Conservation (phyloP, 169 alveolate genomes). For the Plasmodium falciparum region DNA sequence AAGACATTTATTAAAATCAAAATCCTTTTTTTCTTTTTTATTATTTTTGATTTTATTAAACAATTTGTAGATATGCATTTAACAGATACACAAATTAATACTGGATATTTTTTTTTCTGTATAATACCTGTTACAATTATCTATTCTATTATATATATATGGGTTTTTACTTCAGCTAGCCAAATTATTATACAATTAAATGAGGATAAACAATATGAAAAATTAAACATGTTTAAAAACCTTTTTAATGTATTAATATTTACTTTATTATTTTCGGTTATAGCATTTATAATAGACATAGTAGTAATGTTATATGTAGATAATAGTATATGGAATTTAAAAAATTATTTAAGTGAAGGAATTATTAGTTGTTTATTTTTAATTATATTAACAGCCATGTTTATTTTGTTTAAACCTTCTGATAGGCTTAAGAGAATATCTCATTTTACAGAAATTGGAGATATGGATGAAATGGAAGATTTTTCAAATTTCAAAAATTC, state of each 20-base stretch:
- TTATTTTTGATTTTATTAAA: slow-evolving; percentile 74
- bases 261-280: slow-evolving; percentile 68
- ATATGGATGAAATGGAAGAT: slow-evolving; percentile 77
- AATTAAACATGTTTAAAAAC: slow-evolving; percentile 75
- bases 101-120: slow-evolving; percentile 55
- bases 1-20: slow-evolving; percentile 67
- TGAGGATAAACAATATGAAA: slow-evolving; percentile 78
- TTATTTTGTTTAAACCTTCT: slow-evolving; percentile 60
- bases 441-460: slow-evolving; percentile 77
- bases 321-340: slow-evolving; percentile 55
- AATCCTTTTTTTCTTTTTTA: slow-evolving; percentile 68
- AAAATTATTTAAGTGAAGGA: slow-evolving; percentile 72
- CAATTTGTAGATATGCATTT: slow-evolving; percentile 71
- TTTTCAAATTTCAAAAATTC: slow-evolving; percentile 43
- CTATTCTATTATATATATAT: slow-evolving; percentile 58
- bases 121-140: slow-evolving; percentile 56
- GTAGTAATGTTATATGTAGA: slow-evolving; percentile 43
- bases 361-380: slow-evolving; percentile 50
- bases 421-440: slow-evolving; percentile 76
- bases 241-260: slow-evolving; percentile 71
- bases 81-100: slow-evolving; percentile 44
- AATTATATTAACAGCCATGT: slow-evolving; percentile 66
- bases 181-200: slow-evolving; percentile 73
- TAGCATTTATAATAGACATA: slow-evolving; percentile 52
- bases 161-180: slow-evolving; percentile 75